Evolutionary conservation across 2,329 filamentous ascomycete species (phyloP).

Genomic region (Xylariaceae sp.): DNA sequence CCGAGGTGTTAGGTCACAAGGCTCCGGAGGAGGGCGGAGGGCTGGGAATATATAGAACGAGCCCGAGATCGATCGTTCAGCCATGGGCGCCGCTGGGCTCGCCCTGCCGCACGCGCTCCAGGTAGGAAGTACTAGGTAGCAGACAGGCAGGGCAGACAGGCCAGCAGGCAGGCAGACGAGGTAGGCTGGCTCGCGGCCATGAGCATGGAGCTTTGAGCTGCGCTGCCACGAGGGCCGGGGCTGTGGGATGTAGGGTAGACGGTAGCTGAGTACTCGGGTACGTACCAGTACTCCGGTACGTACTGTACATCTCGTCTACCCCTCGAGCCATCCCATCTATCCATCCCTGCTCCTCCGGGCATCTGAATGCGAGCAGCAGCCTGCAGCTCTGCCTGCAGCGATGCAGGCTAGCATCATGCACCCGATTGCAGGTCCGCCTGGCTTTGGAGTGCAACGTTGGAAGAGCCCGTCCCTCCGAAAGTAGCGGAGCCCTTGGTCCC

Average conservation of each 20-base stretch:
- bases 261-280: conserved; percentile 8
- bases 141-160: too few relatives aligned
- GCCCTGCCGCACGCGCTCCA: conserved; percentile 4
- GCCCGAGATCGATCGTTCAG: conserved; percentile 13
- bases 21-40: conserved; percentile 14
- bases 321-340: too few relatives aligned
- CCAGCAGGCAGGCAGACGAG: too few relatives aligned
- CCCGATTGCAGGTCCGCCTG: conserved; percentile 17
- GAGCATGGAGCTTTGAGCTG: too few relatives aligned
- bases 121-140: background rate
- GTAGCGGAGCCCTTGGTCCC: background rate
- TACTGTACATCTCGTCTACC: too few relatives aligned
- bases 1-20: conserved; percentile 17
- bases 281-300: conserved; percentile 10
- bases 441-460: conserved; percentile 20
- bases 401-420: too few relatives aligned
- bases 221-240: conserved; percentile 6
- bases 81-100: conserved; percentile 10
- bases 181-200: too few relatives aligned
- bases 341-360: too few relatives aligned
- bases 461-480: conserved; percentile 6
- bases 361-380: conserved; percentile 18
- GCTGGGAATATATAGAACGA: conserved; percentile 20
- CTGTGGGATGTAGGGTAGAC: too few relatives aligned
- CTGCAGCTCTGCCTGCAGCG: too few relatives aligned